These are phyloP conservation scores for Dipteronia dyeriana DNA, from an alignment of 345 rosid genomes.

Conservation along the genomic window DNA sequence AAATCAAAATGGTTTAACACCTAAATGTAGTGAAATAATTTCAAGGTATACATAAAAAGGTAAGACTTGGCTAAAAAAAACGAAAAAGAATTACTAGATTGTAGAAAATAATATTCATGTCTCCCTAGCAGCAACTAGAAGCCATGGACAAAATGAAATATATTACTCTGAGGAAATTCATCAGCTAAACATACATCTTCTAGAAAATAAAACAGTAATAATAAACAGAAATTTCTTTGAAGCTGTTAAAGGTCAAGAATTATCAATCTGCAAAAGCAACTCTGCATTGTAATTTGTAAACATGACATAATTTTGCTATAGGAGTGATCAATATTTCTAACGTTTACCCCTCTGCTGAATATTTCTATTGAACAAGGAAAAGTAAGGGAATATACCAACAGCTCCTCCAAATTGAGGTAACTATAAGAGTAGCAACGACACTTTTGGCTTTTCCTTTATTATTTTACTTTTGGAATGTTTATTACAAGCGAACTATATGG, in stretches of 20 bases:
- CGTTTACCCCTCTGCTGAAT: neutral
- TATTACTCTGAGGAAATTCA: neutral
- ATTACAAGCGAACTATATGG: neutral
- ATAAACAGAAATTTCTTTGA: neutral
- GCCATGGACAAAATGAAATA: neutral
- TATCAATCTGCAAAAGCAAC: neutral
- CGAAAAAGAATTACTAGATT: too few species aligned
- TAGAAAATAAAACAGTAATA: neutral
- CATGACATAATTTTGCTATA: neutral
- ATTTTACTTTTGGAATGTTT: neutral
- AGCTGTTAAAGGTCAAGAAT: too few species aligned
- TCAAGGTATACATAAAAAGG: neutral
- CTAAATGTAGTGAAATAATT: constrained; percentile 4
- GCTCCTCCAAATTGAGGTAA: neutral
- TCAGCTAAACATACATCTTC: neutral
- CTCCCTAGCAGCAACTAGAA: neutral
- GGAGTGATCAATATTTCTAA: neutral
- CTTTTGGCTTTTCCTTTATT: neutral
- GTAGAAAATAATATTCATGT: neutral
- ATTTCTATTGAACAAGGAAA: neutral
- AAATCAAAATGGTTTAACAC: neutral
- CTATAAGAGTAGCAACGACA: neutral
- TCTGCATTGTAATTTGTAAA: neutral
- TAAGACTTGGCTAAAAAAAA: neutral
- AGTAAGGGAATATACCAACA: neutral